Base-by-base conservation (phyloP, 768 basidiomycete species). In the Naganishia vishniacii region DNA sequence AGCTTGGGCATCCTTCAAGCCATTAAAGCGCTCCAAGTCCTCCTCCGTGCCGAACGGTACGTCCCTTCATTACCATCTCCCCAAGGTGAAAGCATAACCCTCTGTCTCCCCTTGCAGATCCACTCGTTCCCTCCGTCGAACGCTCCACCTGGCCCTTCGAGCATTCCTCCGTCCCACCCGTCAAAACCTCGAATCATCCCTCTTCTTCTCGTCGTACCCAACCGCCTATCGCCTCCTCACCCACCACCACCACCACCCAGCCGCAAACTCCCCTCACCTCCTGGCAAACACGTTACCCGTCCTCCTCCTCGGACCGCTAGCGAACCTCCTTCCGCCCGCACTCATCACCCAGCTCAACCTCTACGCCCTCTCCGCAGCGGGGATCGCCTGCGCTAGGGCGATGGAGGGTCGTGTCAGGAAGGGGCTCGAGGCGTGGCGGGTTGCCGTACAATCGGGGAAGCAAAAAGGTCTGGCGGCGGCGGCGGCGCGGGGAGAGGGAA, bases 201-300 rank as follows among this genome's bases (percentile, higher is more conserved):
- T 61, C 40, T 65, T 65, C 58, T 42, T 65, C 58, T 48, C 64
- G 12, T 32, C 31, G 26, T 65, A 60, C 28, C 64, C 64, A n/a
- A 32, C 47, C 13, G 20, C 61, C 9, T 65, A 48, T 40, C 28
- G 58, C n/a, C 23, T 49, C 29, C 16, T 49, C 13, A 58, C 47
- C 20, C 31, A 56, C 18, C 29, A 40, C 26, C 42, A 26, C 29
- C 25, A 23, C 20, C 13, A n/a, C 13, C 15, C 32, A 28, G 16
- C n/a, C 29, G 8, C 29, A 5, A 4, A 11, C 23, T 7, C 13
- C 26, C 6, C 3, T 3, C 29, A 28, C 25, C 28, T 45, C 37
- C 32, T 56, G 34, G 15, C 15, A 5, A 56, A 41, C 34, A 23
- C 25, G 20, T 6, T 26, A 20, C 59, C 45, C 16, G 37, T 48